Conservation (phyloP, 2,329 filamentous ascomycete genomes). For the Taxawa tesnikishii region DNA sequence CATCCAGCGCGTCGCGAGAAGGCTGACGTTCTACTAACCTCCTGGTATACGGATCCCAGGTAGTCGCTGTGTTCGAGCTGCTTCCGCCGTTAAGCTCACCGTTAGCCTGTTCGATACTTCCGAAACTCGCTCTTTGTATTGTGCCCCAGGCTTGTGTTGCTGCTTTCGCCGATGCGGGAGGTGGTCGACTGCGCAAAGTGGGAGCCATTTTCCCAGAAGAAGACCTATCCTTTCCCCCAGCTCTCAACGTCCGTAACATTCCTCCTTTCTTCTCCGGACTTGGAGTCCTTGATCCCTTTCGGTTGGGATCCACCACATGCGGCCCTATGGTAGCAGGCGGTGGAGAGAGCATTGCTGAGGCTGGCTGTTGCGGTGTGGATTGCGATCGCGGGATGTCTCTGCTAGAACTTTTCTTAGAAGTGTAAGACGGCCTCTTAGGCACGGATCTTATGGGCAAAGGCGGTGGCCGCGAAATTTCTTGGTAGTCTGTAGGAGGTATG, state of each 20-base stretch:
- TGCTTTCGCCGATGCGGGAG: constrained; percentile 48
- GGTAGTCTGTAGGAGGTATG: constrained; percentile 67
- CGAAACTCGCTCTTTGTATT: constrained; percentile 17
- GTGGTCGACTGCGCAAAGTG: constrained; percentile 33
- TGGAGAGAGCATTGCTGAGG: constrained; percentile 16
- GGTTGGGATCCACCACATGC: constrained; percentile 19
- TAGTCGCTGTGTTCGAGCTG: constrained; percentile 4
- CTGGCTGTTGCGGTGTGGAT: constrained; percentile 18
- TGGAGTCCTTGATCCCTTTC: constrained; percentile 41
- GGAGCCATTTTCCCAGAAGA: constrained; percentile 36
- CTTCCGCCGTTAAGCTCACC: constrained; percentile 3
- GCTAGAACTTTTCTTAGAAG: constrained; percentile 33
- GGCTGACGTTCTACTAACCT: constrained; percentile 13
- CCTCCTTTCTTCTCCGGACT: constrained; percentile 50
- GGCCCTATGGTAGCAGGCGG: constrained; percentile 22
- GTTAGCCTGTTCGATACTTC: constrained; percentile 8
- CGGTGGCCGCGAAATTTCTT: constrained; percentile 62
- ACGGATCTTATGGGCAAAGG: constrained; percentile 20
- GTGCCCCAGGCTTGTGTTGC: constrained; percentile 49
- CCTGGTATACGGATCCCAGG: constrained; percentile 22
- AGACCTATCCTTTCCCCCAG: constrained; percentile 39
- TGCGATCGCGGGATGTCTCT: constrained; percentile 13
- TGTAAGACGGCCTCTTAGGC: constrained; percentile 34
- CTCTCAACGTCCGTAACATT: constrained; percentile 45
- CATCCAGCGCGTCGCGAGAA: constrained; percentile 1